phyloP scores from a whole-genome alignment of 192 early-diverging fungal genomes.

The Coemansia sp. region DNA sequence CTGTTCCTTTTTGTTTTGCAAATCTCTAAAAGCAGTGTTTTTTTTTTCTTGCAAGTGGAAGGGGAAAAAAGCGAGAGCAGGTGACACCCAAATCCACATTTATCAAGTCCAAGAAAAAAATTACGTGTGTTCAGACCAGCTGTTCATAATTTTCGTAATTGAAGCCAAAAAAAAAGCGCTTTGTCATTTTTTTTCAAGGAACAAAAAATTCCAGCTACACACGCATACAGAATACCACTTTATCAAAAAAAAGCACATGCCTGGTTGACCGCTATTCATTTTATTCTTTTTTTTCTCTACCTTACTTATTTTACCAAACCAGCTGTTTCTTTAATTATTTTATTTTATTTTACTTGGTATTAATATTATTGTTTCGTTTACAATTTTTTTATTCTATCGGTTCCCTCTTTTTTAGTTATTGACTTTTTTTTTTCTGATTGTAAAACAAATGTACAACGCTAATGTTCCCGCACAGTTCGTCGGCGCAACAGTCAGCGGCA shows the following conservation, averaged over 20 bases:
- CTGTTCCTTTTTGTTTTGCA: neutral
- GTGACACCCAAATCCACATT: neutral
- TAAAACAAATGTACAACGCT: neutral
- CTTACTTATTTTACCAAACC: neutral
- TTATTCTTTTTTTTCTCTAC: neutral
- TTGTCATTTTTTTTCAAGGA: neutral
- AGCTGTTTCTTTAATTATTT: neutral
- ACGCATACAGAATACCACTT: no score
- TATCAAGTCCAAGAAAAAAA: no score
- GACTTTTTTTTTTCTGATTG: neutral
- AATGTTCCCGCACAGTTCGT: constrained; percentile 3
- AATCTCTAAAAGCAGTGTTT: neutral
- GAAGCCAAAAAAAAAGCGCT: no score
- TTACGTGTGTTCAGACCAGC: no score
- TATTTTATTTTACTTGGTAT: neutral
- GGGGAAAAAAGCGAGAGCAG: neutral
- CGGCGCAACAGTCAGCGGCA: neutral
- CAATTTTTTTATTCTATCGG: neutral
- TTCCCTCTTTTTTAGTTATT: neutral
- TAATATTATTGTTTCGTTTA: neutral
- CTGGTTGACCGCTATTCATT: neutral
- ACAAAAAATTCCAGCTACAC: neutral
- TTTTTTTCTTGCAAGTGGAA: neutral
- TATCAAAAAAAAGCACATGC: neutral
- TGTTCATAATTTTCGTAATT: no score